Evolutionary conservation across 192 early-diverging fungal species (phyloP).

Genomic region (Cladochytrium replicatum): DNA sequence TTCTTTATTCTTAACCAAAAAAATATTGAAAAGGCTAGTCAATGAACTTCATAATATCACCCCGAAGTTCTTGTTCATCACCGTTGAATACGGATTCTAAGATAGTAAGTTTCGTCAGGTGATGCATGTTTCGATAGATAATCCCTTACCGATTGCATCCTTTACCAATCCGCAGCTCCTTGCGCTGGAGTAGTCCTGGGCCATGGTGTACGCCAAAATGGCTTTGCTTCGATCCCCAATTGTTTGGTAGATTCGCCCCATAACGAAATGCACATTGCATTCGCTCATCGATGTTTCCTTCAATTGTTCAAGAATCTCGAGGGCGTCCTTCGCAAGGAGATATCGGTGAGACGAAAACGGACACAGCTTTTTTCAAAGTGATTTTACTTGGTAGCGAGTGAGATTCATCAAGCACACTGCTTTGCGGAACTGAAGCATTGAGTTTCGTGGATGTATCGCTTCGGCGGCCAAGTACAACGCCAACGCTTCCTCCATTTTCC

Average conservation of each 20-base stretch:
- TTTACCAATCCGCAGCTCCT: too few species aligned
- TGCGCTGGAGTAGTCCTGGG: slow-evolving; percentile 53
- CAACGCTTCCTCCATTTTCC: slow-evolving; percentile 41
- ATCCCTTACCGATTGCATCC: too few species aligned
- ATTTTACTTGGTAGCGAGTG: slow-evolving; percentile 29
- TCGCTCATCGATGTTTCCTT: slow-evolving; percentile 36
- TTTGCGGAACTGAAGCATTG: slow-evolving; percentile 56
- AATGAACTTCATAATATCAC: too few species aligned
- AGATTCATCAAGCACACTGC: slow-evolving; percentile 54
- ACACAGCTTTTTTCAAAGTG: not conserved
- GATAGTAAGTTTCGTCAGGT: too few species aligned
- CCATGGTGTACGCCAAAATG: slow-evolving; percentile 47
- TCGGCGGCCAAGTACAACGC: slow-evolving; percentile 51
- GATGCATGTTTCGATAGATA: too few species aligned
- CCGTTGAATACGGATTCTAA: too few species aligned
- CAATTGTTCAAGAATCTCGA: slow-evolving; percentile 51
- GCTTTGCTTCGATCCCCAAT: slow-evolving; percentile 43
- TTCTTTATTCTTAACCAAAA: too few species aligned
- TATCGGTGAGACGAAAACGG: not conserved
- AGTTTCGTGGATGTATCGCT: slow-evolving; percentile 32
- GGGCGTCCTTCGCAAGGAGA: slow-evolving; percentile 39
- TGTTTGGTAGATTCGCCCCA: slow-evolving; percentile 46
- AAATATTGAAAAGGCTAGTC: too few species aligned
- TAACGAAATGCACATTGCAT: slow-evolving; percentile 49
- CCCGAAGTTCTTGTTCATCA: too few species aligned